Evolutionary conservation across 352 stramenopile genomes (phyloP).

Genomic region (Globisporangium echinulatum): DNA sequence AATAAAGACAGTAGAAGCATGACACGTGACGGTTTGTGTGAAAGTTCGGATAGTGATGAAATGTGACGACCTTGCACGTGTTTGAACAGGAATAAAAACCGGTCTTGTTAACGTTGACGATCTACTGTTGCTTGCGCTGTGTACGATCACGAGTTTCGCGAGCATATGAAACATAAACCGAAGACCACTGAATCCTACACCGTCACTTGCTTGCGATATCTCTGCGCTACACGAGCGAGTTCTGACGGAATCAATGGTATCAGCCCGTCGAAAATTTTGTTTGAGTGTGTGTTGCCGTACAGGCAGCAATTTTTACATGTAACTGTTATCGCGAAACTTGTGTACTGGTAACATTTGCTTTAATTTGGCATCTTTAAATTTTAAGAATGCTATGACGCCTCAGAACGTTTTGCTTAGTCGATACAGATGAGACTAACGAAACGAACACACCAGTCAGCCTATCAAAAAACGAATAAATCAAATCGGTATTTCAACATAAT

Average conservation of each 20-base stretch:
- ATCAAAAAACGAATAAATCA: too few relatives aligned
- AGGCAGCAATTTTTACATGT: too few relatives aligned
- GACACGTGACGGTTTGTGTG: neutral
- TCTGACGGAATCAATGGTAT: slow-evolving; percentile 5
- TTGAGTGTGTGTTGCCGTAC: slow-evolving; percentile 4
- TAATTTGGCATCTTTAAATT: too few relatives aligned
- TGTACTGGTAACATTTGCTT: too few relatives aligned
- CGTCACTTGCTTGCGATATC: slow-evolving; percentile 2
- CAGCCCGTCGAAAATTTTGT: slow-evolving; percentile 3
- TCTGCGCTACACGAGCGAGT: slow-evolving; percentile 5
- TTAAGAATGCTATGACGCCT: too few relatives aligned
- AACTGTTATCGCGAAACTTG: too few relatives aligned
- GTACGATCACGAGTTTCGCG: slow-evolving; percentile 3
- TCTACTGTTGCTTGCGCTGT: slow-evolving; percentile 1
- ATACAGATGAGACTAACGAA: too few relatives aligned
- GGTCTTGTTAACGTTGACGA: slow-evolving; percentile 8
- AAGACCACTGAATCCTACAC: neutral
- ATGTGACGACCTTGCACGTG: slow-evolving; percentile 5
- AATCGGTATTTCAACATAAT: too few relatives aligned
- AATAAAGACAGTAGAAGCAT: slow-evolving; percentile 7
- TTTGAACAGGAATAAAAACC: slow-evolving; percentile 7
- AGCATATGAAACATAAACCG: slow-evolving; percentile 7
- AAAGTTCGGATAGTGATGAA: slow-evolving; percentile 4
- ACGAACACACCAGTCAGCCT: too few relatives aligned
- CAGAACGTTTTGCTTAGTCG: too few relatives aligned